Base-by-base conservation (phyloP, 2,329 filamentous ascomycete species). In the Neopestalotiopsis rosae region DNA sequence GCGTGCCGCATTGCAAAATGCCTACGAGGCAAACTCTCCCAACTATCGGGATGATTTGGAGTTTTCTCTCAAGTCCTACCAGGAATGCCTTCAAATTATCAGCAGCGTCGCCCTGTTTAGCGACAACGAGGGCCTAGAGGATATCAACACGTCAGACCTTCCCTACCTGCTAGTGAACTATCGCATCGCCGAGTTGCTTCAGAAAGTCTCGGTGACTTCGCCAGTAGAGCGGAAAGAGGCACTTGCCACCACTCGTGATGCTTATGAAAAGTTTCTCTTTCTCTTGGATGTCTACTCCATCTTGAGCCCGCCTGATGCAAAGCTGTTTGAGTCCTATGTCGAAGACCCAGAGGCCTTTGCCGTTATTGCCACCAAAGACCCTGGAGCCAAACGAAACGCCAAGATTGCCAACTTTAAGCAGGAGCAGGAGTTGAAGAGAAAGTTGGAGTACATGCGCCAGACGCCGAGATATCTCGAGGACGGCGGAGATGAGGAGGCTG, bases 371-470 rank as follows among this genome's bases (percentile, higher is more conserved):
- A 87, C 87, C 49, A 74, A 74, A 45, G 86, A 88, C 74, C 88
- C 93, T 4, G 88, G 91, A 24, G 88, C 90, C 38, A 88, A 92
- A 71, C 88, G 96, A 73, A 91, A 95, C 68, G 89, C 90, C 61
- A 99, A 98, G 82, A 97, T 99, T 73, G 88, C 90, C 59, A 90
- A 92, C 70, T 98, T 94, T 81, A 91, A 89, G 75, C 89, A 93
- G 65, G 96, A 98, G 80, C 97, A 96, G 79, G 90, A 92, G 71
- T 81, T 99, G 69, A 94, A 94, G 80, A 87, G 90, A 72, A 95
- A 92, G 79, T 85, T 98, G n/a, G 93, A 94, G 80, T 79, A 77
- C 49, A 80, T 86, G 74, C 80, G 81, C 66, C 77, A 76, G 45
- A 82, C 85, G 57, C 83, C 83, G 57, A 75, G 81, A 72, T 79